Evolutionary conservation across 129 eudicot genomes (phyloP).

Genomic region (Apium graveolens): DNA sequence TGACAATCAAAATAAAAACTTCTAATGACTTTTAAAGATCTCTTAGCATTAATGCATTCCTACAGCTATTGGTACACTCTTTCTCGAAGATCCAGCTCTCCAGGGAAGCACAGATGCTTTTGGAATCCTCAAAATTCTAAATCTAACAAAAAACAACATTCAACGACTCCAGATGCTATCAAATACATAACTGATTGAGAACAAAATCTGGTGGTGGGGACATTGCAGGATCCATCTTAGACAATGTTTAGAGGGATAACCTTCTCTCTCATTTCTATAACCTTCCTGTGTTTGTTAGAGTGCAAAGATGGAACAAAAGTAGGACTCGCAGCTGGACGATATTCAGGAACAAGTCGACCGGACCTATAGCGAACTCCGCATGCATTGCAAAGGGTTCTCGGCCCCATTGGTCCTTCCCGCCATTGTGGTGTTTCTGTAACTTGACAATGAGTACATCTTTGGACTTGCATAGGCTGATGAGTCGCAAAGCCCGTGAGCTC

Average conservation of each 20-base stretch:
- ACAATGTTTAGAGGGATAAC: not conserved
- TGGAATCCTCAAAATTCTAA: not conserved
- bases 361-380: constrained; percentile 11
- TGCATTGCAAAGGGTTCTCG: constrained; percentile 5
- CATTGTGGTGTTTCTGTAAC: constrained; percentile 2
- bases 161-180: not conserved
- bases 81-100: not conserved
- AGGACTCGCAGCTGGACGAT: constrained; percentile 28
- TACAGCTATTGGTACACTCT: not conserved
- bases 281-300: constrained; percentile 25
- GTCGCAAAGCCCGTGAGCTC: not conserved
- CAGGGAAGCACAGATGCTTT: not conserved
- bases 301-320: constrained; percentile 18
- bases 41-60: not conserved
- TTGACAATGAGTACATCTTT: not conserved
- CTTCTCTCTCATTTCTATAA: constrained; percentile 18
- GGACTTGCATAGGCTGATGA: not conserved
- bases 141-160: not conserved
- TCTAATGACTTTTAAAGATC: not conserved
- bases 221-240: constrained; percentile 8
- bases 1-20: not conserved
- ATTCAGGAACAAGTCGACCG: constrained; percentile 5
- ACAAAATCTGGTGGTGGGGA: not conserved
- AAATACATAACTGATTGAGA: not conserved
- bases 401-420: constrained; percentile 9